Conservation (phyloP, 495 filamentous ascomycete genomes). For the Aspergillus affinis region DNA sequence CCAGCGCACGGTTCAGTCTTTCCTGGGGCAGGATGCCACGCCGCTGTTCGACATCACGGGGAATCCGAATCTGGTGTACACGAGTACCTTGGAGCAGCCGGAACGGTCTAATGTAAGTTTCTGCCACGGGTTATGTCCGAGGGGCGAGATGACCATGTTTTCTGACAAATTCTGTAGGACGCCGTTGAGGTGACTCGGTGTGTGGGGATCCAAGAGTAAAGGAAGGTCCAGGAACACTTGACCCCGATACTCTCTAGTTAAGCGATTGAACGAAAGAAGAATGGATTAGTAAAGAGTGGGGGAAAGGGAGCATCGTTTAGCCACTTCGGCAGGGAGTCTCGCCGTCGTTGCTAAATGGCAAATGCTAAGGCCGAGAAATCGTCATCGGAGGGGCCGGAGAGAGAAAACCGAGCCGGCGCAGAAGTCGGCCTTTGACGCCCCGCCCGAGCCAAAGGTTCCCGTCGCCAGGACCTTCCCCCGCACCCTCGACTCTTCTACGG, state of each 20-base stretch:
- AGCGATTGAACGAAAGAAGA: no score
- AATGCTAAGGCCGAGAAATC: no score
- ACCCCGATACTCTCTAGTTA: no score
- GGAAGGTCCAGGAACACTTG: background rate
- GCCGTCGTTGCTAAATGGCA: background rate
- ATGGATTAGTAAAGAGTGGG: slow-evolving; percentile 1
- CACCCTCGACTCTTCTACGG: slow-evolving; percentile 24
- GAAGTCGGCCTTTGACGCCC: slow-evolving; percentile 17
- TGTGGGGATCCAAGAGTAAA: slow-evolving; percentile 42
- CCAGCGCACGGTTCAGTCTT: slow-evolving; percentile 29
- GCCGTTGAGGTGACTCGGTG: slow-evolving; percentile 71
- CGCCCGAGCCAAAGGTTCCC: slow-evolving; percentile 28
- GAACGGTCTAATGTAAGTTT: slow-evolving; percentile 40
- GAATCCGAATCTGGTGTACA: slow-evolving; percentile 68
- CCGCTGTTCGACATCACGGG: slow-evolving; percentile 52
- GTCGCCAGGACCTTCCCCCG: slow-evolving; percentile 47
- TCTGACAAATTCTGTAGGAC: slow-evolving; percentile 52
- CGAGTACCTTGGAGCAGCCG: slow-evolving; percentile 63
- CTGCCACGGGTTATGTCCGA: background rate
- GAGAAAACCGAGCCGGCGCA: background rate
- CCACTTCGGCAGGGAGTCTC: background rate
- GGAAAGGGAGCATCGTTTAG: no score
- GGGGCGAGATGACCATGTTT: background rate
- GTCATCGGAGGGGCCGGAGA: background rate
- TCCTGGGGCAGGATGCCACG: slow-evolving; percentile 36